Base-by-base conservation (phyloP, 2,329 filamentous ascomycete genomes). In the Neofusicoccum kwambonambiense region DNA sequence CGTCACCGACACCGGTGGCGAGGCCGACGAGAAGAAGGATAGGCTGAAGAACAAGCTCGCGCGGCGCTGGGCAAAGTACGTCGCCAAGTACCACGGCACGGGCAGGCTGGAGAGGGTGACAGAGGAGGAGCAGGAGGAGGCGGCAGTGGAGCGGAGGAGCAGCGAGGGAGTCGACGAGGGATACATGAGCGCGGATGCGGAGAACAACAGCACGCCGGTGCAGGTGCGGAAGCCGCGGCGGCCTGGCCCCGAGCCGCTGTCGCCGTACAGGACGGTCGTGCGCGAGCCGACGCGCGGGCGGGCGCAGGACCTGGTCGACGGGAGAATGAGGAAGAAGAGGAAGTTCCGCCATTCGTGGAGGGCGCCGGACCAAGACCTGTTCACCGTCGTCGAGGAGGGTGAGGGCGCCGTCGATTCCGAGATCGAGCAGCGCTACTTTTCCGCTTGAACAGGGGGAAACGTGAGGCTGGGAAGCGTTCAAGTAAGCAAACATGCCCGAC, bases 301-400 rank as follows among this genome's bases (percentile, higher is more conserved):
- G 44, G 74, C 73, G 13, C 76, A 76, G 56, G 76, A 77, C 56
- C 73, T 76, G 45, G 70, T 74, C 6, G 58, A 45, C 7, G 62
- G 52, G 39, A 58, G 49, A n/a, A 62, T 54, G 64, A 62, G 56
- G 64, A 76, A 73, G 68, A 67, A 58, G 52, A 70, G 70, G 19
- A 73, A 70, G 45, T 49, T 42, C n/a, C 61, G 66, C 35, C 77
- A 79, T 66, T 78, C 77, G 54, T 80, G 77, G 75, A 70, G 76
- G 19, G 78, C 78, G 62, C 78, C 78, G 13, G 77, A 76, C 64
- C 74, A 74, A 1, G 77, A 78, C 57, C 70, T 80, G 0, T 80
- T 78, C 69, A 79, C 77, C 19, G 76, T 80, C 34, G 73, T 76
- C 50, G 78, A 80, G 66, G 77, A 77, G 7, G 76, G 75, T 39